Base-by-base conservation (phyloP, 257 asterid species). In the Forsythia viridissima region DNA sequence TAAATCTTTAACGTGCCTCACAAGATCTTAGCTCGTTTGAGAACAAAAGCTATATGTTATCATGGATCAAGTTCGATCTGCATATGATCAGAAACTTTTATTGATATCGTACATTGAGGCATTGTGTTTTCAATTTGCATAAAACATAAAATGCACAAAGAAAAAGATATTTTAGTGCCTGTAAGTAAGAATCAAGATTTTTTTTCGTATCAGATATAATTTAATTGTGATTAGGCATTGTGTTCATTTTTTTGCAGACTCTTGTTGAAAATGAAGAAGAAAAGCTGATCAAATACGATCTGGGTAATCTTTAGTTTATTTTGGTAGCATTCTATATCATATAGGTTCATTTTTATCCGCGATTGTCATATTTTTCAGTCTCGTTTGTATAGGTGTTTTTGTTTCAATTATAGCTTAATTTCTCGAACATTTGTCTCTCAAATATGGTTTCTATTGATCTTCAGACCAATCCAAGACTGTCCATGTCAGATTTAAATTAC, bases 401-500 rank as follows among this genome's bases (percentile, higher is more conserved):
- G 0, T 57, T 4, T 69, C 6, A 12, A 36, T 20, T 76, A 34
- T 55, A 55, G 63, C 24, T 55, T 52, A 13, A 51, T 51, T 51
- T 51, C 46, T 55, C 5, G 24, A 34, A 43, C 41, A 69, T 52
- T 80, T 34, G 36, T 59, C 13, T 11, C 36, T n/a, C 15, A 59
- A 18, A 59, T 59, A 59, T 20, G 67, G 13, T 59, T 76, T 78
- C 13, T 21, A 43, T 75, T 73, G 36, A 74, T 40, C 51, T 82
- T 30, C 92, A 90, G 93, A 89, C 70, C 80, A 74, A 15, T 75
- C 83, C 39, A 75, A 82, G 75, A 84, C 86, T n/a, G 97, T 86
- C 46, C 93, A 70, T 36, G 90, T 90, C 30, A 85, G 87, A 79
- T 91, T 94, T 87, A 87, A 85, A 72, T 77, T 94, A 77, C 76